Evolutionary conservation across 2,329 filamentous ascomycete species (phyloP).

Genomic region (Diaporthe batatas): DNA sequence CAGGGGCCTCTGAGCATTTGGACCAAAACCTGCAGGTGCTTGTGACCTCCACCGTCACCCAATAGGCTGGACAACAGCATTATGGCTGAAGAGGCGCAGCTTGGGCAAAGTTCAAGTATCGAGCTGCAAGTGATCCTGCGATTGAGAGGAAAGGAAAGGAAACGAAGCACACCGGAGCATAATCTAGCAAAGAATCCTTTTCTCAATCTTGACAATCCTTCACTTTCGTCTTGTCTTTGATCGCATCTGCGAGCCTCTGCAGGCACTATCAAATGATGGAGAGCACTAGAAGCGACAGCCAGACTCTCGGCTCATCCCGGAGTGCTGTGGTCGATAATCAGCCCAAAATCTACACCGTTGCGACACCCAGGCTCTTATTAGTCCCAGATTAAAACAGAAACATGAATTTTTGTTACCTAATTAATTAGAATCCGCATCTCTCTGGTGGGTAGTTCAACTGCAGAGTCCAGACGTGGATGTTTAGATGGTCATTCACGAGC

Average conservation of each 20-base stretch:
- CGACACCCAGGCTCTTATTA: no score
- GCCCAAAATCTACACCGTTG: not conserved
- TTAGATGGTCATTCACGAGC: not conserved
- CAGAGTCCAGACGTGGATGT: not conserved
- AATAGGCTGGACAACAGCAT: not conserved
- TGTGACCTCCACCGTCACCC: not conserved
- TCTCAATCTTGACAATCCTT: not conserved
- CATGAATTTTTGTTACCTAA: no score
- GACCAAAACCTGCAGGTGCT: not conserved
- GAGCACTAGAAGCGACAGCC: not conserved
- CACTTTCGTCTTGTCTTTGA: not conserved
- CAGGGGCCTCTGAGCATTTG: no score
- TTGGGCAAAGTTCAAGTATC: not conserved
- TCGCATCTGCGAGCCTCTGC: not conserved
- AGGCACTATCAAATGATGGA: not conserved
- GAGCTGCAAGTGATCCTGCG: not conserved
- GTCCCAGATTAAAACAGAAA: no score
- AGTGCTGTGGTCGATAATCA: no score
- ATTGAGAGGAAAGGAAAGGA: not conserved
- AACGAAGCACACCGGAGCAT: not conserved
- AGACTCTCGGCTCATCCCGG: not conserved
- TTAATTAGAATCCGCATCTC: not conserved
- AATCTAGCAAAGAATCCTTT: not conserved
- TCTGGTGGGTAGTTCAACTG: not conserved
- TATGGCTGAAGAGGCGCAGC: not conserved